Evolutionary conservation across 164 flowering plant species (phyloP), one percentile per base, ranked within the genome.

Genomic region (Magnolia changhungtana): DNA sequence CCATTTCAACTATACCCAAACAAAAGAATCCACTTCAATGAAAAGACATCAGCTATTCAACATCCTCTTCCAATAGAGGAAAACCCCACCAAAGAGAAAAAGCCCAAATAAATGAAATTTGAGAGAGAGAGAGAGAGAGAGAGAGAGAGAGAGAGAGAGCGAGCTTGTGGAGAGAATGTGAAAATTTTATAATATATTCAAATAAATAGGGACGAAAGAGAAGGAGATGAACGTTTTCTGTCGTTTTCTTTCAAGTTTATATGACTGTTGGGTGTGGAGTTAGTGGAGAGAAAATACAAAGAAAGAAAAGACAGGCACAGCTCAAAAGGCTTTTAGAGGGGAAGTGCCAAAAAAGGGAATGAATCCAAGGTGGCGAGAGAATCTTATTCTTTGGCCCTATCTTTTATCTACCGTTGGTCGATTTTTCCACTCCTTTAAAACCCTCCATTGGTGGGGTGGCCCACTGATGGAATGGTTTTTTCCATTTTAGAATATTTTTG

Each of bases 1-100:
- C 85, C 92, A 88, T 86, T 79, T 70, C 3, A 21, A 58, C 50
- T 9, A 64, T 50, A 45, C 31, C 61, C 65, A 63, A 7, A 50
- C 5, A 52, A 67, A 19, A 8, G 6, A 29, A 7, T 5, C 71
- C 3, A 68, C 10, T 8, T 8, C 37, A 10, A 68, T 11, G 18
- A 29, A 29, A 24, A 29, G 31, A 18, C 31, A 14, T 45, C 19
- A 8, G n/a, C 29, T 24, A 66, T 21, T 9, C 71, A 68, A 2
- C 71, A 24, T 16, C 31, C 50, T 18, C n/a, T 24, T 68, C 31
- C 6, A 19, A 16, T 16, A 37, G 3, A 29, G 14, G 31, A 29
- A 68, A 29, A 29, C 18, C 71, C 21, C 50, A 18, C 16, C 16
- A 27, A 68, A 18, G 71, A 68, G 31, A 18, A 31, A 37, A 65